Base-by-base conservation (phyloP, 768 basidiomycete species). In the Naganishia onofrii region DNA sequence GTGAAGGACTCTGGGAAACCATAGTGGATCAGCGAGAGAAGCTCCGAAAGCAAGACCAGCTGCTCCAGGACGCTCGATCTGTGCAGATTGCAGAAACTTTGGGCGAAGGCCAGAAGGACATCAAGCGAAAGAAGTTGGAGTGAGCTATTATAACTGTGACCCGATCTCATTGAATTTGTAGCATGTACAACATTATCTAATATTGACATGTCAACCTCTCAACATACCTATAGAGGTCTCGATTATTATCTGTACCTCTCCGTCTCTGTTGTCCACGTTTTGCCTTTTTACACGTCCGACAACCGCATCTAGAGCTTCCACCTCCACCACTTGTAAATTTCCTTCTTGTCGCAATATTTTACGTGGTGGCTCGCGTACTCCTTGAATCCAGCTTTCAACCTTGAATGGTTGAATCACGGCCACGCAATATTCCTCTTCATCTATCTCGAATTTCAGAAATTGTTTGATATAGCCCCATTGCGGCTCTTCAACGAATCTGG, bases 351-450 rank as follows among this genome's bases (percentile, higher is more conserved):
- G 19, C 36, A 57, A 19, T 28, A 57, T 57, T 19, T 34, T 12
- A 3, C 13, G 56, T 15, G 56, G 32, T 17, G 56, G 56, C 32
- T 57, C 56, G 2, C 13, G 17, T 10, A 57, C 23, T 19, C 32
- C 32, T 17, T 57, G 31, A 17, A 57, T 57, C 56, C 56, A 57
- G 15, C 23, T 57, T 23, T 57, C 56, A 19, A 57, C 56, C 15
- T 17, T 29, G 56, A 32, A 57, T 3, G 56, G 56, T 23, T 32
- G 56, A 57, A 57, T 17, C 17, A 57, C 32, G 8, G 56, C 32
- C 15, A 57, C 3, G 36, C 15, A 32, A 23, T 12, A 57, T 10
- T 21, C 32, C 17, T 17, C 32, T 12, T 32, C 28, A 12, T 57
- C 31, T 19, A 17, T 12, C 15, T 29, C 23, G 56, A 57, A 57